A percentile compares a stretch with the other conserved stretches of the same genome.
These are phyloP conservation scores for Macrocybe sp. DNA, from an alignment of 1,284 basidiomycete species.

Conservation along the genomic window DNA sequence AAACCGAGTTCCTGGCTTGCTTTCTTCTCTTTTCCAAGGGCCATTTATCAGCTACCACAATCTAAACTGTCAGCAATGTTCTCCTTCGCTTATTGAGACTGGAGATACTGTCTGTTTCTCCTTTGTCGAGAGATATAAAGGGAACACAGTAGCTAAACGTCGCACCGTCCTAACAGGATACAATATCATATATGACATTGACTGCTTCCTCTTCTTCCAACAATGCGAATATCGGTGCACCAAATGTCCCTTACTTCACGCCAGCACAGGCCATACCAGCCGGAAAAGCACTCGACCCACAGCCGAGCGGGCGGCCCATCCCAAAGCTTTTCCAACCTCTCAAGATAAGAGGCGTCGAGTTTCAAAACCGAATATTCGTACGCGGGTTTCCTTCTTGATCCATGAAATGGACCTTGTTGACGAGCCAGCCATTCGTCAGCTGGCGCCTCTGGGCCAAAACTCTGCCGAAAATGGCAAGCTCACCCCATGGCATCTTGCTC, in stretches of 20 bases:
- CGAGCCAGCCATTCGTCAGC: constrained; percentile 16
- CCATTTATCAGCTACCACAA: too few species aligned
- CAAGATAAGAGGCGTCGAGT: constrained; percentile 54
- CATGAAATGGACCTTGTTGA: background rate
- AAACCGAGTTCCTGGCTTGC: too few species aligned
- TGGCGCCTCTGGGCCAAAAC: constrained; percentile 61
- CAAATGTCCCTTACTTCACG: constrained; percentile 43
- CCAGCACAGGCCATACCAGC: constrained; percentile 44
- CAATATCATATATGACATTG: too few species aligned
- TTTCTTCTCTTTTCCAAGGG: too few species aligned
- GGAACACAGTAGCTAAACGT: too few species aligned
- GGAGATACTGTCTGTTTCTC: too few species aligned
- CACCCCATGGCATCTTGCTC: constrained; percentile 36
- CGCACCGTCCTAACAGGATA: too few species aligned
- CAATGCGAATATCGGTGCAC: constrained; percentile 27
- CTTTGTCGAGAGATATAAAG: too few species aligned
- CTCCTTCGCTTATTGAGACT: too few species aligned
- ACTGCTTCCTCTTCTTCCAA: constrained; percentile 7
- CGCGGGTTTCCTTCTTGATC: constrained; percentile 13
- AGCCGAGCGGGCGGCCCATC: constrained; percentile 34
- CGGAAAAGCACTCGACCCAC: constrained; percentile 40
- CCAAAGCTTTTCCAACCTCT: constrained; percentile 61
- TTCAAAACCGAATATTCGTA: constrained; percentile 69
- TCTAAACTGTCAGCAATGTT: too few species aligned
- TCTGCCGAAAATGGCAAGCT: constrained; percentile 51